Evolutionary conservation across 176 grass and related monocot genomes (phyloP).

Genomic region (Melocanna baccifera): DNA sequence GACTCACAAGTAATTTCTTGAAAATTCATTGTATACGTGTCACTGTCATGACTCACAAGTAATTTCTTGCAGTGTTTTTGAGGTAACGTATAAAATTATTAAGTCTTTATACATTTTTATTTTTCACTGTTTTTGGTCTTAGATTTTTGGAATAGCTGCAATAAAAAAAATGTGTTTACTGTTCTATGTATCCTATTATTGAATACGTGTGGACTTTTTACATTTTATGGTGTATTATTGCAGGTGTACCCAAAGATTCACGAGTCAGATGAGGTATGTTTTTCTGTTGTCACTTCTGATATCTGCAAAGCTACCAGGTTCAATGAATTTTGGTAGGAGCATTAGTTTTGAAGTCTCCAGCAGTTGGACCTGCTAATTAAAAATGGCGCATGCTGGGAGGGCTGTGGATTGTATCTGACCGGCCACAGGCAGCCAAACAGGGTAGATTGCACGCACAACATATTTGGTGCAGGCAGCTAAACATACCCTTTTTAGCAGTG

Average conservation of each 20-base stretch:
- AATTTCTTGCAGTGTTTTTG: neutral
- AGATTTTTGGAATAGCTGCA: neutral
- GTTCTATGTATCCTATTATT: neutral
- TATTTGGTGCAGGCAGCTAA: neutral
- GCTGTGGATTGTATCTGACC: neutral
- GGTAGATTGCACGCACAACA: neutral
- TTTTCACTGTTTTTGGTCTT: neutral
- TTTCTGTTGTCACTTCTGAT: neutral
- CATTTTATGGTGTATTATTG: conserved; percentile 25
- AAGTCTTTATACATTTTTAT: neutral
- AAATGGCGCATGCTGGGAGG: neutral
- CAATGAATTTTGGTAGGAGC: neutral
- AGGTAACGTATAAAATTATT: neutral
- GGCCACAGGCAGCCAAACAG: neutral
- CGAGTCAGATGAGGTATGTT: conserved; percentile 70
- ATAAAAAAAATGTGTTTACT: neutral
- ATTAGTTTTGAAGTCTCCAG: neutral
- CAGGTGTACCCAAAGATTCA: conserved; percentile 94
- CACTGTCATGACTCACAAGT: neutral
- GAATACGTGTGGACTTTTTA: neutral
- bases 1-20: too few species aligned
- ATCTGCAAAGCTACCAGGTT: neutral
- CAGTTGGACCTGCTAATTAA: neutral
- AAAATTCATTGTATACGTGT: too few species aligned
- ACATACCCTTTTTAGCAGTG: neutral